Base-by-base conservation (phyloP, 1,284 basidiomycete species). In the Ustanciosporium gigantosporum region DNA sequence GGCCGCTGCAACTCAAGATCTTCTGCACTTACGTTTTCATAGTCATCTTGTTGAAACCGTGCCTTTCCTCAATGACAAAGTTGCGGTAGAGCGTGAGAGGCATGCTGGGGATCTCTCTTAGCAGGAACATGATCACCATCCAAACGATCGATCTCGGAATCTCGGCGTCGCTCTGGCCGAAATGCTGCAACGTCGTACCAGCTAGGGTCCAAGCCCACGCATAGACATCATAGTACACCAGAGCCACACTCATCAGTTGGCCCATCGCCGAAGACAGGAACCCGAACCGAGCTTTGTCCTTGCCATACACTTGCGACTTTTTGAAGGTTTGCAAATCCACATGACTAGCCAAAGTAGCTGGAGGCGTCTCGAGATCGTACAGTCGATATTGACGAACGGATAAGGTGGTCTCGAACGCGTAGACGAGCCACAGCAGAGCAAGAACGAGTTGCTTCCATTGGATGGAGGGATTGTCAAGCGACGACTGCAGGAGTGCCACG, bases 11-110 rank as follows among this genome's bases (percentile, higher is more conserved):
- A n/a, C n/a, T n/a, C n/a, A n/a, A n/a, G n/a, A n/a, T n/a, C n/a
- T n/a, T n/a, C n/a, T n/a, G n/a, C n/a, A 67, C 32, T 35, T 19
- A 35, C 32, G 36, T 37, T 23, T 23, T 37, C 1, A 84, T 83
- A 0, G 91, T 91, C 15, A 87, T 91, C 81, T 96, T 96, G 84
- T 97, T 97, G 83, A 97, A 97, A 0, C 92, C 93, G 71, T 96
- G 91, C 65, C 87, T 87, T 78, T 95, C 88, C 79, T 98, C 95
- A 34, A 98, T 82, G 11, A 93, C 88, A 78, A 98, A 98, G 3
- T 90, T 93, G 59, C 86, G 85, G 81, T 95, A 96, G 27, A 88
- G 82, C 1, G 65, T 62, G 31, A 74, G 81, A 6, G 91, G 90
- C 9, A 90, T 80, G 0, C 85, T 82, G 1, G 88, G 87, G 11